Evolutionary conservation across 345 rosid genomes (phyloP), one percentile per base, ranked within the genome.

Genomic region (Trapa incisa): DNA sequence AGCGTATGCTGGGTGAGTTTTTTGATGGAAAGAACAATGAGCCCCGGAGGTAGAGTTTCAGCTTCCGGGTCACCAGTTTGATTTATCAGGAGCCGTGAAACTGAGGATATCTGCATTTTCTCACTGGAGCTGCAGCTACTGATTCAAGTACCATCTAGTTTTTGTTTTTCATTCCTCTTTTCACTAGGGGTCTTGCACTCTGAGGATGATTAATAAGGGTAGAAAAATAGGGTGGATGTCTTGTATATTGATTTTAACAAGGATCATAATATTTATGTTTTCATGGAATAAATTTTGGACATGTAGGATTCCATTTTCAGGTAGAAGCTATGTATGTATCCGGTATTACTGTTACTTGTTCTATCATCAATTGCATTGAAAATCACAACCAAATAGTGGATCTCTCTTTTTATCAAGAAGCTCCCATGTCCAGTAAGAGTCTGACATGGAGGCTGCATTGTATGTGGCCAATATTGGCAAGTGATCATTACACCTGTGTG

Each of bases 1-100:
- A 94, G 52, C 85, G 87, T 64, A 87, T 91, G 92, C 66, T 94
- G 80, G 88, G 93, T 13, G 97, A 94, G 70, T 91, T 94, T 75
- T 94, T 94, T 37, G 99, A 94, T 75, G 96, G 96, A 61, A 91
- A 85, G 83, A 85, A 81, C 45, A 87, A 73, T 70, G 99, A 94
- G 68, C 84, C 86, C 8, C 84, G 77, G 75, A 81, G 97, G 41
- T 89, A 82, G 80, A 68, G 4, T 41, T 41, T 41, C 43, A 41
- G 43, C 7, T 8, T 41, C 7, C 43, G 1, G 7, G 0, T 4
- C 43, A 41, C 7, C 6, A 41, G 43, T 1, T 8, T 41, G 43
- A 41, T 41, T 41, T 41, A 0, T 4, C 43, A 41, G 4, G 43
- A 41, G 29, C 2, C 4, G 43, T 41, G 7, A 41, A 41, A 41